Evolutionary conservation across 805 yeast genomes (phyloP).

Genomic region (Schwanniomyces vanrijiae): DNA sequence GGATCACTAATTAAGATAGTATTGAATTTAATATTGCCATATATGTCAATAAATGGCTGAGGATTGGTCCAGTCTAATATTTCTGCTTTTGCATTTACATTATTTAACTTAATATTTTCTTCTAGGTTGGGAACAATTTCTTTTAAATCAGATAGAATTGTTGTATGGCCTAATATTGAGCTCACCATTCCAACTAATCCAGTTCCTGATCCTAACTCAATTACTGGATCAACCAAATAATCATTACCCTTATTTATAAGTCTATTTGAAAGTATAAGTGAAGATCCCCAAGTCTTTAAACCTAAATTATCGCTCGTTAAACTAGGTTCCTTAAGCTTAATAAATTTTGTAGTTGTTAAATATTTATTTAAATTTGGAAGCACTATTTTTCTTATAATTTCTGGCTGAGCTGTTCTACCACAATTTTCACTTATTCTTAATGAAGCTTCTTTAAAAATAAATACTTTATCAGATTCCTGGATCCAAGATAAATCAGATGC

Average conservation of each 20-base stretch:
- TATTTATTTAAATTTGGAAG: constrained; percentile 34
- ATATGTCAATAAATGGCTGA: constrained; percentile 22
- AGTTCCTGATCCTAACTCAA: constrained; percentile 95
- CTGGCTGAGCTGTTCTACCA: constrained; percentile 83
- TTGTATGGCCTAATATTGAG: constrained; percentile 48
- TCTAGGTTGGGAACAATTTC: constrained; percentile 71
- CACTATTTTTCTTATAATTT: constrained; percentile 58
- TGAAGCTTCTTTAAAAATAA: constrained; percentile 57
- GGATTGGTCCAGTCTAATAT: constrained; percentile 83
- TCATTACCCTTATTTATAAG: constrained; percentile 28
- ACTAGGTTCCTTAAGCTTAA: constrained; percentile 72
- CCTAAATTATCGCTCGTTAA: constrained; percentile 87
- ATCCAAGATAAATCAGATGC: constrained; percentile 53
- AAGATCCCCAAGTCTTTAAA: constrained; percentile 94
- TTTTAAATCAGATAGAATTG: constrained; percentile 71
- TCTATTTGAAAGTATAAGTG: constrained; percentile 64
- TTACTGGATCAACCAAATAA: constrained; percentile 29
- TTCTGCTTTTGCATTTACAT: constrained; percentile 31
- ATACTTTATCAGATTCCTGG: constrained; percentile 29
- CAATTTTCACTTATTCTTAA: constrained; percentile 73
- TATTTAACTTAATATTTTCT: constrained; percentile 59
- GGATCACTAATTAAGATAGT: constrained; percentile 84
- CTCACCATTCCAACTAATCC: constrained; percentile 84
- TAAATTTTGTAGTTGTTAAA: constrained; percentile 17
- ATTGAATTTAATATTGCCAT: constrained; percentile 41